These are phyloP conservation scores for Fonsecaea nubica DNA, from an alignment of 2,329 filamentous ascomycete species.

Conservation along the genomic window DNA sequence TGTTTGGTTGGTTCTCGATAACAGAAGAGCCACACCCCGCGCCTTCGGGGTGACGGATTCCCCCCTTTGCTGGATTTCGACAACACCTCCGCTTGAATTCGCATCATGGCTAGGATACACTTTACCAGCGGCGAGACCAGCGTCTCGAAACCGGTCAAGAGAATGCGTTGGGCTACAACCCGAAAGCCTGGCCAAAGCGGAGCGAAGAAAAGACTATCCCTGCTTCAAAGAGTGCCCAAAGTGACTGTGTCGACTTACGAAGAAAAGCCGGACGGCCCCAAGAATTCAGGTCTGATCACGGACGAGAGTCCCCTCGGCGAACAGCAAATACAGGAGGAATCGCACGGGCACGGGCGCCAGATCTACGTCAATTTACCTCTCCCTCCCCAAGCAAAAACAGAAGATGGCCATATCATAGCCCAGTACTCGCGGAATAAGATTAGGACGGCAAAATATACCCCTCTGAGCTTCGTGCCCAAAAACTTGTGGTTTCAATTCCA, in stretches of 20 bases:
- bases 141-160: slow-evolving; percentile 70
- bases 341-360: slow-evolving; percentile 58
- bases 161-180: slow-evolving; percentile 96
- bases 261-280: slow-evolving; percentile 49
- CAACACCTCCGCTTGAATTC: neutral
- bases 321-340: slow-evolving; percentile 44
- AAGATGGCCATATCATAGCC: slow-evolving; percentile 74
- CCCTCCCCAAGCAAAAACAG: slow-evolving; percentile 75
- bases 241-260: slow-evolving; percentile 65
- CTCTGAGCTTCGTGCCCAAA: slow-evolving; percentile 92
- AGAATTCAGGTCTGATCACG: slow-evolving; percentile 43
- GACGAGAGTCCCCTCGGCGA: slow-evolving; percentile 36
- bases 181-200: slow-evolving; percentile 78
- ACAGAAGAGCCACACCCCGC: neutral
- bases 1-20: slow-evolving; percentile 1
- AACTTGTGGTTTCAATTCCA: slow-evolving; percentile 98
- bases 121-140: slow-evolving; percentile 52
- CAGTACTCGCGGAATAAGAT: slow-evolving; percentile 93
- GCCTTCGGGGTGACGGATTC: slow-evolving; percentile 2
- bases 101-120: slow-evolving; percentile 36
- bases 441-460: slow-evolving; percentile 95
- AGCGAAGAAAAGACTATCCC: slow-evolving; percentile 77
- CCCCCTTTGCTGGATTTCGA: slow-evolving; percentile 8
- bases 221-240: slow-evolving; percentile 77
- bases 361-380: slow-evolving; percentile 88